Evolutionary conservation across 768 basidiomycete species (phyloP).

Genomic region (Erythrobasidium yunnanense): DNA sequence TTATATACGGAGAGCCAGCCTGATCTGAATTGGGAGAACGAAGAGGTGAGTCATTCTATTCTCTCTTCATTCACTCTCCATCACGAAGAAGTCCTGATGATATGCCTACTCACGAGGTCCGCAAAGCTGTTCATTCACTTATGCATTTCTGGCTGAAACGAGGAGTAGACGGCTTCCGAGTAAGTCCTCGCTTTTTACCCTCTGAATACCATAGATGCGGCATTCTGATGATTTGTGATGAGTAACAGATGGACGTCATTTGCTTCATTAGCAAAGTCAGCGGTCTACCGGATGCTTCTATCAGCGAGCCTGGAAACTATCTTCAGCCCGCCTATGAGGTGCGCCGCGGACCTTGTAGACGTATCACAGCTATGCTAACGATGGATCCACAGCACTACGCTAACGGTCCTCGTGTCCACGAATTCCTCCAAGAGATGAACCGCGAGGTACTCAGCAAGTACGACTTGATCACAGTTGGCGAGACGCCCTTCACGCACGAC

Average conservation of each 20-base stretch:
- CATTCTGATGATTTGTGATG: constrained; percentile 9
- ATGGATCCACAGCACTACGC: neutral
- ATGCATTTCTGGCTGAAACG: constrained; percentile 66
- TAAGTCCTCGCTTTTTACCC: constrained; percentile 38
- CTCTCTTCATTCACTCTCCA: neutral
- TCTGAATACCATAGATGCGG: no score
- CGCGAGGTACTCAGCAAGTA: constrained; percentile 52
- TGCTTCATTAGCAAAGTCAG: constrained; percentile 53
- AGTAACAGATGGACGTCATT: constrained; percentile 56
- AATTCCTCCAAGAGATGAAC: constrained; percentile 60
- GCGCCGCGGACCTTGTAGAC: no score
- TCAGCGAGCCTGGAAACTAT: constrained; percentile 45
- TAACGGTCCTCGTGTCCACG: constrained; percentile 54
- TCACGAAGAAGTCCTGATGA: neutral
- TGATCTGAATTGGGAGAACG: constrained; percentile 69
- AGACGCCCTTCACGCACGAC: constrained; percentile 53
- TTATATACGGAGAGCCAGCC: constrained; percentile 58
- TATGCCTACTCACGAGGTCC: constrained; percentile 49
- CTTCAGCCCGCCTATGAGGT: constrained; percentile 26
- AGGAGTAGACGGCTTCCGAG: constrained; percentile 65
- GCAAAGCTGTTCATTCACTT: constrained; percentile 46
- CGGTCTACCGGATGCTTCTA: constrained; percentile 57
- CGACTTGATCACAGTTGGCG: constrained; percentile 57
- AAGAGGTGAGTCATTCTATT: neutral
- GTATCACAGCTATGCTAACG: no score